Evolutionary conservation across 805 yeast species (phyloP).

Genomic region (Candida hungchunana): DNA sequence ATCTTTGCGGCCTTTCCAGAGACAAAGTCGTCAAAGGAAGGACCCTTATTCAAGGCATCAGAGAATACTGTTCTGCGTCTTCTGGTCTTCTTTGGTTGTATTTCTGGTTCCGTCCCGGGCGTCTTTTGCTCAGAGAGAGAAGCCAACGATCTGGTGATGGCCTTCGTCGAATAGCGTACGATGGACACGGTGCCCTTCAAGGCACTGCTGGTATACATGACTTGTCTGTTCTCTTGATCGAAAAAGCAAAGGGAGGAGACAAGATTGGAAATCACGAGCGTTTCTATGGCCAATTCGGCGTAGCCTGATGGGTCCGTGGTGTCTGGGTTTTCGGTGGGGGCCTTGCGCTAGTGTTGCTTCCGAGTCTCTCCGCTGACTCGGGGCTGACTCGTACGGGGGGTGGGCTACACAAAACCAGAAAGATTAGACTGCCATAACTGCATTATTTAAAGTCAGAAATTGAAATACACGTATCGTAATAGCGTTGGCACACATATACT

Average conservation of each 20-base stretch:
- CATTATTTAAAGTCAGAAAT: neutral
- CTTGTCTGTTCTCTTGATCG: neutral
- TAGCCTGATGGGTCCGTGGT: constrained; percentile 9
- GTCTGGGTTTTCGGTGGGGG: constrained; percentile 15
- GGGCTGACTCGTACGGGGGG: neutral
- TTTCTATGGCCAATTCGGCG: neutral
- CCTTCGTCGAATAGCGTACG: neutral
- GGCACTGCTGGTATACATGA: too few relatives aligned
- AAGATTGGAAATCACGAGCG: neutral
- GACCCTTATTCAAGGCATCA: constrained; percentile 75
- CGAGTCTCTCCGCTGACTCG: constrained; percentile 4
- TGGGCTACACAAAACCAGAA: neutral
- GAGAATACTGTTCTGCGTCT: constrained; percentile 58
- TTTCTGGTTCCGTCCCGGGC: neutral
- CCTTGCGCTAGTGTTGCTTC: constrained; percentile 3
- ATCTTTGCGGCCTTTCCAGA: constrained; percentile 70
- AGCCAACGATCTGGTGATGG: constrained; percentile 13
- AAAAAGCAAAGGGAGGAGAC: neutral
- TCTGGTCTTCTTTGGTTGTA: constrained; percentile 29
- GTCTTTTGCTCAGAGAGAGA: constrained; percentile 13
- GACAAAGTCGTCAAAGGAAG: constrained; percentile 89
- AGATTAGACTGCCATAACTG: neutral
- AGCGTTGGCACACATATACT: neutral
- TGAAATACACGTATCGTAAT: neutral
- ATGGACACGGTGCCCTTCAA: neutral